These are phyloP conservation scores for Turritis glabra DNA, from an alignment of 345 rosid species.

Conservation along the genomic window DNA sequence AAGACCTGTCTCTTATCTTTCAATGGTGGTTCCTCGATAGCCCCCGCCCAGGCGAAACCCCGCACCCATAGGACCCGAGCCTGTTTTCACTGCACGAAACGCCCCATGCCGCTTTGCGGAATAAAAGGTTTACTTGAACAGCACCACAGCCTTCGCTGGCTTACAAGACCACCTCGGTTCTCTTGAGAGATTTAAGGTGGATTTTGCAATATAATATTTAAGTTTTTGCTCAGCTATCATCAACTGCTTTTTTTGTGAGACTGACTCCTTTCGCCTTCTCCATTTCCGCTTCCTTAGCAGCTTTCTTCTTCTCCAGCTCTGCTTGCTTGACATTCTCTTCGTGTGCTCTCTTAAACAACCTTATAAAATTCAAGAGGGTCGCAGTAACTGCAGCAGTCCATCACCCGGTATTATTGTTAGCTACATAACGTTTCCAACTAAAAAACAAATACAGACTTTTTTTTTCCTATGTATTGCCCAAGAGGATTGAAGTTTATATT, in stretches of 20 bases:
- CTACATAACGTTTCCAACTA: not conserved
- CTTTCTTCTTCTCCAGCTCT: constrained; percentile 91
- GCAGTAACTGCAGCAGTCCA: constrained; percentile 67
- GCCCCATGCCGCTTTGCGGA: constrained; percentile 18
- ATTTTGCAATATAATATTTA: constrained; percentile 12
- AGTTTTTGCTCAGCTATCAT: constrained; percentile 44
- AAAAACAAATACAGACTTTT: not conserved
- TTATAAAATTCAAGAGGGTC: constrained; percentile 82
- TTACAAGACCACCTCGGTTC: constrained; percentile 15
- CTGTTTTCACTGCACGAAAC: not conserved
- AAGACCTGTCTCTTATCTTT: constrained; percentile 27
- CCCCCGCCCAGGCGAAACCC: constrained; percentile 11
- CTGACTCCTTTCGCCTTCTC: constrained; percentile 77
- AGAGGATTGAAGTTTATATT: constrained; percentile 13
- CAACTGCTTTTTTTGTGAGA: constrained; percentile 56
- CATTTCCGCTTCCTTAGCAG: constrained; percentile 91
- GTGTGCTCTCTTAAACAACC: constrained; percentile 87
- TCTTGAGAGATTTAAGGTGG: constrained; percentile 16
- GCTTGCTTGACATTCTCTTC: constrained; percentile 90
- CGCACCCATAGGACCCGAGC: constrained; percentile 9
- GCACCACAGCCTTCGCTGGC: constrained; percentile 25
- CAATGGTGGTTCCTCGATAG: constrained; percentile 34
- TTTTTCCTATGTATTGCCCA: not conserved
- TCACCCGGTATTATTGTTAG: constrained; percentile 9
- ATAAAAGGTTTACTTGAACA: constrained; percentile 28